Evolutionary conservation across 1,284 basidiomycete species (phyloP).

Genomic region (Cryptococcus hybrid): DNA sequence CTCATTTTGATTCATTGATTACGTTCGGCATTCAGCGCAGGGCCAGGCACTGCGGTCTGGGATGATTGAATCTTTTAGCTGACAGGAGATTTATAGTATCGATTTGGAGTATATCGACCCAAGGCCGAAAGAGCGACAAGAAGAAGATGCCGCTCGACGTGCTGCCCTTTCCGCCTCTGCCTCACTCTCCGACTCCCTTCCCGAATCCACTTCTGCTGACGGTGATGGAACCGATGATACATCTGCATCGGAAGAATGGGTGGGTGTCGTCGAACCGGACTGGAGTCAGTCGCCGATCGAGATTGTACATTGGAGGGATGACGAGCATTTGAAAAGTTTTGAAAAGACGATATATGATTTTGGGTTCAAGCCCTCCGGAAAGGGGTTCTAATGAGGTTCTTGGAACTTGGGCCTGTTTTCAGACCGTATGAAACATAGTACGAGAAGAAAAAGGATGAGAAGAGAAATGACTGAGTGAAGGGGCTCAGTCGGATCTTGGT

Average conservation of each 20-base stretch:
- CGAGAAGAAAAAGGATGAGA: slow-evolving; percentile 3
- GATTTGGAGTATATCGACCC: slow-evolving; percentile 43
- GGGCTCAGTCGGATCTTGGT: too few relatives aligned
- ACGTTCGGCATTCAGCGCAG: too few relatives aligned
- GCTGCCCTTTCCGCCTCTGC: neutral
- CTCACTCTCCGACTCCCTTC: neutral
- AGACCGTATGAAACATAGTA: neutral
- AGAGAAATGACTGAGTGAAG: too few relatives aligned
- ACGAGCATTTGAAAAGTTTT: slow-evolving; percentile 38
- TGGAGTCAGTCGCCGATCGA: slow-evolving; percentile 41
- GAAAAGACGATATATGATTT: slow-evolving; percentile 44
- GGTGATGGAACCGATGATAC: neutral
- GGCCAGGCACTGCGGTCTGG: too few relatives aligned
- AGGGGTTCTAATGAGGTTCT: slow-evolving; percentile 27
- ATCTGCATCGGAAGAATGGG: slow-evolving; percentile 6
- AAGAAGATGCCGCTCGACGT: slow-evolving; percentile 14
- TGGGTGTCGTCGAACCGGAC: slow-evolving; percentile 17
- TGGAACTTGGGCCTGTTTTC: neutral
- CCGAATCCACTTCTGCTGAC: neutral
- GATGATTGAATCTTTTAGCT: too few relatives aligned
- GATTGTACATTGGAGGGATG: slow-evolving; percentile 44
- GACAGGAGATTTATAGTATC: slow-evolving; percentile 24
- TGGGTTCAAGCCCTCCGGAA: slow-evolving; percentile 43
- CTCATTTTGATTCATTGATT: too few relatives aligned
- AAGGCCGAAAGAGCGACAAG: slow-evolving; percentile 26